phyloP scores from a whole-genome alignment of 306 rosid genomes.

The Cicer yamashitae region DNA sequence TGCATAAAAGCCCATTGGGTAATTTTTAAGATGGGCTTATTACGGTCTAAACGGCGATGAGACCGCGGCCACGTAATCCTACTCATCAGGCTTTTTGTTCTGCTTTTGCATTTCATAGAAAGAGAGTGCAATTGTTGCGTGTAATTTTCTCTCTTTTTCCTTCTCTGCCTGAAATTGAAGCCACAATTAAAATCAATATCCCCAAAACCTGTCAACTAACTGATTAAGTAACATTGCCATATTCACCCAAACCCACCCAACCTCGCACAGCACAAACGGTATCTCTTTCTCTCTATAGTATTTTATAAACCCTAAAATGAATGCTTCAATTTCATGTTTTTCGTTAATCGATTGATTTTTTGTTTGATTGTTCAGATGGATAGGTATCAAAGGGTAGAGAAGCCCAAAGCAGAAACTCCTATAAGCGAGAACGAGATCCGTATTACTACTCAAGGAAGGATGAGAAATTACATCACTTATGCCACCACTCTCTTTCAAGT shows the following conservation, averaged over 20 bases:
- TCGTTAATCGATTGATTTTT: neutral
- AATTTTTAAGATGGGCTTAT: neutral
- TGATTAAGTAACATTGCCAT: neutral
- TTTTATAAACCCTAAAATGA: conserved; percentile 45
- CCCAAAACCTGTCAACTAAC: conserved; percentile 6
- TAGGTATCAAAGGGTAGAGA: conserved; percentile 91
- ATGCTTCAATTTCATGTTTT: neutral
- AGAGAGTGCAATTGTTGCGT: neutral
- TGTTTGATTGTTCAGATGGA: conserved; percentile 56
- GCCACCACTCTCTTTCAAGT: conserved; percentile 92
- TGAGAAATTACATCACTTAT: conserved; percentile 82
- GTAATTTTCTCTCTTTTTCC: neutral
- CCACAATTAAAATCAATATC: neutral
- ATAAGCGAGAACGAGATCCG: conserved; percentile 91
- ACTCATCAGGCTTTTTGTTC: conserved; percentile 51
- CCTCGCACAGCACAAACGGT: conserved; percentile 27
- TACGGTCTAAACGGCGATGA: conserved; percentile 65
- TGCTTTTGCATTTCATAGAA: neutral
- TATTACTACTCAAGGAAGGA: conserved; percentile 84
- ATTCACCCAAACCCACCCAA: neutral
- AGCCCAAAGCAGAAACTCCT: conserved; percentile 66
- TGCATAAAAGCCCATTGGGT: conserved; percentile 24
- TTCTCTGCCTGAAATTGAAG: conserved; percentile 22
- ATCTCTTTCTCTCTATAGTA: neutral
- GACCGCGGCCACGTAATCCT: conserved; percentile 65